These are phyloP conservation scores for Anthoceros angustus DNA, from an alignment of 225 moss, liverwort and hornwort genomes.

Conservation along the genomic window DNA sequence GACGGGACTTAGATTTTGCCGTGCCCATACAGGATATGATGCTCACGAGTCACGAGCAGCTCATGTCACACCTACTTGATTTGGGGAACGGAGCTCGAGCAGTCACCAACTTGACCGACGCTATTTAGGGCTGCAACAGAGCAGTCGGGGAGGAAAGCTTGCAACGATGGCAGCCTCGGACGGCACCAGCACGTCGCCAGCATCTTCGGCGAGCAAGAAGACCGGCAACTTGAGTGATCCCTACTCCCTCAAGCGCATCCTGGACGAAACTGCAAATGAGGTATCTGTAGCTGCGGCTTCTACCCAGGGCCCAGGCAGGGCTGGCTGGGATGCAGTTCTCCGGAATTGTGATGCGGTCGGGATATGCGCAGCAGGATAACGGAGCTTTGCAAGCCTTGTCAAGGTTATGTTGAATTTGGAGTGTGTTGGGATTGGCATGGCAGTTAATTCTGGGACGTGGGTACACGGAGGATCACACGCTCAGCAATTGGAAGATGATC, in stretches of 20 bases:
- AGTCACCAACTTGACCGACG: too few relatives aligned
- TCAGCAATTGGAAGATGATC: constrained; percentile 91
- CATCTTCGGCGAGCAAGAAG: constrained; percentile 20
- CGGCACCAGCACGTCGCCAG: background rate
- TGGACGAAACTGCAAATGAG: constrained; percentile 89
- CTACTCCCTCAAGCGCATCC: constrained; percentile 81
- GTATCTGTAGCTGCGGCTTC: constrained; percentile 8
- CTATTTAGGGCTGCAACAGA: too few relatives aligned
- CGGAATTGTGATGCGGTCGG: background rate
- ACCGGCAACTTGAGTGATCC: constrained; percentile 65
- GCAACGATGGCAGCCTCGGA: too few relatives aligned
- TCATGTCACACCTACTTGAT: too few relatives aligned
- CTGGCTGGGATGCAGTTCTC: background rate
- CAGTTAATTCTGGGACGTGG: constrained; percentile 81
- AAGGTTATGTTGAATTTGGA: background rate
- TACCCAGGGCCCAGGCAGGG: background rate
- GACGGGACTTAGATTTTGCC: too few relatives aligned
- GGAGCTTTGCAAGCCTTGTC: constrained; percentile 6
- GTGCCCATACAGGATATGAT: too few relatives aligned
- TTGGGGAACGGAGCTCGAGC: too few relatives aligned
- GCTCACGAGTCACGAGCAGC: too few relatives aligned
- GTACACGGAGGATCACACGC: constrained; percentile 68
- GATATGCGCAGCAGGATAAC: background rate
- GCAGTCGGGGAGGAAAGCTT: too few relatives aligned
- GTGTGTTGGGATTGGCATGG: constrained; percentile 3